phyloP scores from a whole-genome alignment of 495 filamentous ascomycete species.

The Penicillium canescens region DNA sequence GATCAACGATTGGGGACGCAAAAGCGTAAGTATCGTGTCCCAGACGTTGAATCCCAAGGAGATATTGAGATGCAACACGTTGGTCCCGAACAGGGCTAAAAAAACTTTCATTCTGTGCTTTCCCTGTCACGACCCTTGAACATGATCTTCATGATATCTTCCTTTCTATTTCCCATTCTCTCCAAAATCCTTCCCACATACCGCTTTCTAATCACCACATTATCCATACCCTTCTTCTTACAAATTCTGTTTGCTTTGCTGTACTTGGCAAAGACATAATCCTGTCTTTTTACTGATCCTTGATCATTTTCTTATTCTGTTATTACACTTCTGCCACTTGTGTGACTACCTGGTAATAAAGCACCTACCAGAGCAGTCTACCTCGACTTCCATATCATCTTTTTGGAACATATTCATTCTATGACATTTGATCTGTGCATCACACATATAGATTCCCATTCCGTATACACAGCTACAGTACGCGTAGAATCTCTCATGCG shows the following conservation, averaged over 20 bases:
- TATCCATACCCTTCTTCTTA: conserved; percentile 15
- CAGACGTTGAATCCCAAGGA: conserved; percentile 51
- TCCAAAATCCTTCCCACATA: conserved; percentile 13
- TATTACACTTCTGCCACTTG: conserved; percentile 5
- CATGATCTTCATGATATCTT: conserved; percentile 18
- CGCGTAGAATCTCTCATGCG: conserved; percentile 13
- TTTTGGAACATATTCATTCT: neutral
- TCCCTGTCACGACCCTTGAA: conserved; percentile 20
- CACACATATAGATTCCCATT: neutral
- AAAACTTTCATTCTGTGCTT: conserved; percentile 6
- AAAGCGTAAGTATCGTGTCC: conserved; percentile 54
- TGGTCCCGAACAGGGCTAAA: conserved; percentile 23
- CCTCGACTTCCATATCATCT: neutral
- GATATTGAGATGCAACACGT: conserved; percentile 64
- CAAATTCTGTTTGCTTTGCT: conserved; percentile 5
- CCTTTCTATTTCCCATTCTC: conserved; percentile 6
- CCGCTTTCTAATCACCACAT: conserved; percentile 19
- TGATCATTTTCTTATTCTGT: conserved; percentile 5
- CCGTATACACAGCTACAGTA: neutral
- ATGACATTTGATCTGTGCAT: neutral
- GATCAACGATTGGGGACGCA: conserved; percentile 79
- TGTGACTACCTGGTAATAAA: conserved; percentile 5
- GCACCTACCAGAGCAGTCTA: conserved; percentile 2
- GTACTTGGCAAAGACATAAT: neutral
- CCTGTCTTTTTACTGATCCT: conserved; percentile 1